Evolutionary conservation across 2,329 filamentous ascomycete species (phyloP), one percentile per base, ranked within the genome.

Genomic region (Metarhizium brunneum): DNA sequence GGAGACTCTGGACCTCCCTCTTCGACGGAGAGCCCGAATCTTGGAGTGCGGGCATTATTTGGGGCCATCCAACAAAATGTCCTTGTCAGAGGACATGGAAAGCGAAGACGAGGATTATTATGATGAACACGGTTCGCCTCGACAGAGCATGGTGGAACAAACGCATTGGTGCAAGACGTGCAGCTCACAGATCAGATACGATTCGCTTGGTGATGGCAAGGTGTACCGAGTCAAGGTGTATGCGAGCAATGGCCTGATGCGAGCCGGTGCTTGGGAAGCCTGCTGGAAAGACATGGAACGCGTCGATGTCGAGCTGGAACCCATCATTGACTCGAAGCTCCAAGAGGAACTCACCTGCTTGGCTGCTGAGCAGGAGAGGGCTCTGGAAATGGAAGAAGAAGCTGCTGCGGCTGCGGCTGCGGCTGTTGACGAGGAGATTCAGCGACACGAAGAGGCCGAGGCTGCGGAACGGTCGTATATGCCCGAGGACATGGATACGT

Each of bases 221-320:
- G 76, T 84, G 51, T 94, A 90, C 76, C 81, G 85, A 35, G 80
- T 97, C 68, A 94, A 91, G 66, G 86, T 97, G 1, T 99, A 92
- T 65, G 94, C 94, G 1, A 92, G 91, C 53, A 99, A 97, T 69
- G 94, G 94, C 0, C 75, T 97, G 50, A 95, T 99, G 90, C 83
- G 85, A 57, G 86, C 90, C 5, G 90, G 90, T 0, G 92, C 94
- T 0, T 99, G 94, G 94, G 83, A 83, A 4, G 92, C 92, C 2
- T 92, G 90, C 57, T 99, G 92, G 92, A 88, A 84, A 62, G 92
- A 97, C 71, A 99, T 99, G 94, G 94, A 99, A 72, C 83, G 92
- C n/a, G 90, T 97, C 0, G 94, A 99, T 66, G 89, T 95, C 1
- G 92, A 97, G 70, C 83, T 99, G 53, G 83, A 88, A 63, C 88